A percentile compares a stretch with the other conserved stretches of the same genome.
Conservation (phyloP, 75 land plant genomes). For the Pinus albicaulis region DNA sequence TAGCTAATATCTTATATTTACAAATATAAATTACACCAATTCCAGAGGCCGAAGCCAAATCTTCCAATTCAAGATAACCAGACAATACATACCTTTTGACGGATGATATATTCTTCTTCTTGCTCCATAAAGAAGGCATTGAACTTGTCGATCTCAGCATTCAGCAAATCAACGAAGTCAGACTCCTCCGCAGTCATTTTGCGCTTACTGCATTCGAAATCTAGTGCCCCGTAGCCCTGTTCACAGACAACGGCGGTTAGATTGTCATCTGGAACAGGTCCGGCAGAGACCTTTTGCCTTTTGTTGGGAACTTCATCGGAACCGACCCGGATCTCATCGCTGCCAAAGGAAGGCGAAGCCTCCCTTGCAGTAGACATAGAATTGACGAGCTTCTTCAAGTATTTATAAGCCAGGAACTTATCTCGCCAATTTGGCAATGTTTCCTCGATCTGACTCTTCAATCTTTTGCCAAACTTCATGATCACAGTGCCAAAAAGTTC, state of each 20-base stretch:
- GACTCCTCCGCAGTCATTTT: slow-evolving; percentile 18
- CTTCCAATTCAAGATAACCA: background rate
- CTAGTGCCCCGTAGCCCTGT: background rate
- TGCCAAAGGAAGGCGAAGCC: background rate
- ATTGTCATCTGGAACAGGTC: slow-evolving; percentile 1
- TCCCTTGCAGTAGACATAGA: slow-evolving; percentile 14
- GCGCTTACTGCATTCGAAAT: background rate
- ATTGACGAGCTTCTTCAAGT: slow-evolving; percentile 81
- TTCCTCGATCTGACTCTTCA: slow-evolving; percentile 72
- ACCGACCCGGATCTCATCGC: slow-evolving; percentile 10
- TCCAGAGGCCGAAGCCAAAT: background rate
- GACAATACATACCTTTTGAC: slow-evolving; percentile 21
- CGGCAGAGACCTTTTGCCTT: background rate
- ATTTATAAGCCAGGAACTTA: slow-evolving; percentile 80
- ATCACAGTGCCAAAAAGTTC: background rate
- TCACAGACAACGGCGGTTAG: too few species aligned
- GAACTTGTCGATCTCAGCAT: slow-evolving; percentile 44
- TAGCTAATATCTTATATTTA: too few species aligned
- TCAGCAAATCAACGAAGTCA: slow-evolving; percentile 29
- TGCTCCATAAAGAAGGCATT: slow-evolving; percentile 47
- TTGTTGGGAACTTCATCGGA: slow-evolving; percentile 7
- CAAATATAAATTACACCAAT: background rate
- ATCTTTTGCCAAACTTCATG: slow-evolving; percentile 92
- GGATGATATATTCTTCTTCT: slow-evolving; percentile 51
- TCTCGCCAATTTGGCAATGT: slow-evolving; percentile 87